phyloP scores from a whole-genome alignment of 352 stramenopile species.

The Globisporangium apiculatum region DNA sequence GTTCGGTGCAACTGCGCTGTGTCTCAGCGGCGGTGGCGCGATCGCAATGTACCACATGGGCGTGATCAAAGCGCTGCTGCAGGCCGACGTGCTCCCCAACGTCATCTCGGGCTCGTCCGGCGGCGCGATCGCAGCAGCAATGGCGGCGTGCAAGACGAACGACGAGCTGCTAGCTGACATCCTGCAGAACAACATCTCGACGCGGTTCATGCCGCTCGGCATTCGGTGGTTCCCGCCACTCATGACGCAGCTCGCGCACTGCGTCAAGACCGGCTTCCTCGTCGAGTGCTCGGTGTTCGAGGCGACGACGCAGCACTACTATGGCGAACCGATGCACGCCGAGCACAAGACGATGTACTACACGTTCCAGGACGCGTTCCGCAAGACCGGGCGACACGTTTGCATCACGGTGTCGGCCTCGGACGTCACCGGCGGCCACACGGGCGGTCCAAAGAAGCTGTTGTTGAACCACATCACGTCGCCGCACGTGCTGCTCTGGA shows the following conservation, averaged over 20 bases:
- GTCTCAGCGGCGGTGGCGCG: conserved; percentile 87
- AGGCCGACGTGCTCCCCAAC: conserved; percentile 84
- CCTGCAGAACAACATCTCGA: conserved; percentile 52
- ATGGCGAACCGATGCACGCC: conserved; percentile 50
- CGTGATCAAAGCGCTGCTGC: conserved; percentile 84
- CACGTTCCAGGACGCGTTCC: conserved; percentile 93
- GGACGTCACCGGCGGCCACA: conserved; percentile 79
- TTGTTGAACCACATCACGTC: conserved; percentile 92
- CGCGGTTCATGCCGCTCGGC: conserved; percentile 34
- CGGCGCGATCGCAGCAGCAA: conserved; percentile 85
- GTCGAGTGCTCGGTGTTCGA: conserved; percentile 79
- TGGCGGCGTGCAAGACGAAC: conserved; percentile 80
- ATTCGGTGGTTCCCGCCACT: conserved; percentile 80
- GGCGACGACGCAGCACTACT: conserved; percentile 91
- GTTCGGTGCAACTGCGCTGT: conserved; percentile 88
- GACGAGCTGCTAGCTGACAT: conserved; percentile 62
- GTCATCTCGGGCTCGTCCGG: conserved; percentile 92
- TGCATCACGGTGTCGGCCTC: conserved; percentile 93
- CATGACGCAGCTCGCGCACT: conserved; percentile 81
- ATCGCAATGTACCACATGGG: conserved; percentile 95
- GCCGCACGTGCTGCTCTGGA: conserved; percentile 89
- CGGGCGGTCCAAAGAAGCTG: conserved; percentile 54
- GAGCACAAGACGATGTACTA: conserved; percentile 52
- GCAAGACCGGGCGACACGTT: conserved; percentile 89
- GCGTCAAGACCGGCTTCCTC: conserved; percentile 84